Evolutionary conservation across 176 grass and related monocot genomes (phyloP), one percentile per base, ranked within the genome.

Genomic region (Neostapfia colusana): DNA sequence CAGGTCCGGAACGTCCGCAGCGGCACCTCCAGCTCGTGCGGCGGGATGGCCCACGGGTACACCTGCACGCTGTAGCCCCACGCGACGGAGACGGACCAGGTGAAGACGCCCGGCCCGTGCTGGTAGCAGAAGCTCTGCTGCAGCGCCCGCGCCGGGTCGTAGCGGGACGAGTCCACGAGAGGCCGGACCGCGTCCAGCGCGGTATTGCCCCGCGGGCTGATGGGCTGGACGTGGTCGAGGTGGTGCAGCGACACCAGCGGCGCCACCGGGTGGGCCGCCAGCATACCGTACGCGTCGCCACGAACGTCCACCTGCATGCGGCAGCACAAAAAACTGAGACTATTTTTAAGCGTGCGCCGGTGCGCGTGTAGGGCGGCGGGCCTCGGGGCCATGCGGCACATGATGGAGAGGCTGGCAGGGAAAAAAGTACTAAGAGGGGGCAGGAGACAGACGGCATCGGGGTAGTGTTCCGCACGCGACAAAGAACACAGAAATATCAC

Each of bases 91-190:
- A 93, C 88, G 18, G 93, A 91, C 94, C 88, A 97, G 2, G 45
- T 79, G 67, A 83, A 84, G 18, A 79, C 65, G 21, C 81, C 65
- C 27, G 75, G 56, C 26, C 84, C 78, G 50, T 25, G 65, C 81
- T 97, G 88, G 85, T 97, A 97, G 82, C 94, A 85, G 70, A 97
- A 78, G 54, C 74, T 81, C 67, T 91, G 94, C 81, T 93, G 94
- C 70, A 93, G 78, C 12, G 65, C 27, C 1, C 94, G 85, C 34
- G 83, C 87, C 14, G 86, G 63, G 81, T 97, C 94, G 63, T 85
- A 31, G 56, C 27, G 65, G 2, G 86, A 83, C 10, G 87, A 88
- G 5, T 35, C 63, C 2, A 93, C 79, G 15, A 93, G 74, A 0
- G 81, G 58, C 5, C 73, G 81, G 10, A 83, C 40, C 6, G 88